A percentile compares a stretch with the other conserved stretches of the same genome.
phyloP scores from a whole-genome alignment of 2,329 filamentous ascomycete genomes.

The Monosporascus ibericus region DNA sequence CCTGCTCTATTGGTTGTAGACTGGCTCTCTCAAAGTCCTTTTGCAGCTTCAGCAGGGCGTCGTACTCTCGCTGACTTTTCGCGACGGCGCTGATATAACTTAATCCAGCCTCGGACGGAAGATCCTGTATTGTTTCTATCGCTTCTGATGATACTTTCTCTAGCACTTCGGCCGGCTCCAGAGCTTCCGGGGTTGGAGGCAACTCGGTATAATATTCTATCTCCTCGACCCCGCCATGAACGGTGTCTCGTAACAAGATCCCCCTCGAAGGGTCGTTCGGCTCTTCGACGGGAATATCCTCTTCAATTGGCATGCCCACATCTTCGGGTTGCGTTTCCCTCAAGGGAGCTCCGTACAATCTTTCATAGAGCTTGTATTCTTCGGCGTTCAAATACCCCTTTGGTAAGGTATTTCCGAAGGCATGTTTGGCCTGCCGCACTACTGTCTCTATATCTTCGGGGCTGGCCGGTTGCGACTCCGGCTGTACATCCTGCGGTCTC shows the following conservation, averaged over 20 bases:
- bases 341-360: conserved; percentile 73
- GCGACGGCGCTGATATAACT: conserved; percentile 43
- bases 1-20: conserved; percentile 25
- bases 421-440: conserved; percentile 65
- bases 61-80: conserved; percentile 49
- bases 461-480: conserved; percentile 7
- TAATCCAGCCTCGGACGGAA: conserved; percentile 28
- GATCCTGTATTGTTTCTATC: conserved; percentile 11
- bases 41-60: conserved; percentile 47
- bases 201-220: conserved; percentile 38
- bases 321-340: conserved; percentile 55
- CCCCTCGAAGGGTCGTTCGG: conserved; percentile 16
- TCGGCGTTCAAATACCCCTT: conserved; percentile 61
- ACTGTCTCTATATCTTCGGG: conserved; percentile 48
- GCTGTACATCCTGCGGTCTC: conserved; percentile 12
- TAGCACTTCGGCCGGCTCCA: conserved; percentile 21
- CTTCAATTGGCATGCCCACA: conserved; percentile 40
- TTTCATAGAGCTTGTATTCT: conserved; percentile 70
- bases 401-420: conserved; percentile 73
- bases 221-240: conserved; percentile 56
- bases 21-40: conserved; percentile 48
- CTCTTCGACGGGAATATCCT: conserved; percentile 18
- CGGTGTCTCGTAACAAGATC: conserved; percentile 47
- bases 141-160: conserved; percentile 14
- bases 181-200: conserved; percentile 9